Evolutionary conservation across 176 grass and related monocot genomes (phyloP).

Genomic region (Aegilops bicornis): DNA sequence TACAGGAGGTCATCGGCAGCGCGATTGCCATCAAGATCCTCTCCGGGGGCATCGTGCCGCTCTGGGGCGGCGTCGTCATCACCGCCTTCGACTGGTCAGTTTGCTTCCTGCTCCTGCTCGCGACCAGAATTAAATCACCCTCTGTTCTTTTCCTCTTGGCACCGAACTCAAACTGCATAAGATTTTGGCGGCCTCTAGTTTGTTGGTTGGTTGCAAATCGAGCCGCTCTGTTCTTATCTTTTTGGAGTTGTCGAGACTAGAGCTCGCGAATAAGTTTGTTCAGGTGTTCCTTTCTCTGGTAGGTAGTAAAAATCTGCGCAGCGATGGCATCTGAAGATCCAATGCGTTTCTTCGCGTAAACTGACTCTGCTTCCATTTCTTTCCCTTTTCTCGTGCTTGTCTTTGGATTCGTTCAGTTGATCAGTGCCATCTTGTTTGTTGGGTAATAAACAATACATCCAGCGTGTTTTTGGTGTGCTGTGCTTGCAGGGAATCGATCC

Average conservation of each 20-base stretch:
- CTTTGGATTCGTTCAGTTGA: constrained; percentile 21
- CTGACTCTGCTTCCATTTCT: background rate
- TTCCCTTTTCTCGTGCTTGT: background rate
- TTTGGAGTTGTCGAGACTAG: background rate
- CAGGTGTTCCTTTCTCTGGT: background rate
- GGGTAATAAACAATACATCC: constrained; percentile 3
- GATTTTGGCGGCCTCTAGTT: background rate
- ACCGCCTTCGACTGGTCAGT: constrained; percentile 81
- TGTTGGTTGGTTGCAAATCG: background rate
- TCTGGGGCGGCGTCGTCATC: constrained; percentile 88
- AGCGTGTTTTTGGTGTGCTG: constrained; percentile 10
- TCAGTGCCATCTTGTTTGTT: background rate
- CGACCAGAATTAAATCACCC: background rate
- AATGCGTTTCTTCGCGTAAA: background rate
- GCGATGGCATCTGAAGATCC: background rate
- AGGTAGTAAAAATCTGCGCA: background rate
- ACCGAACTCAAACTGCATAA: background rate
- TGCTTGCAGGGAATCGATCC: constrained; percentile 7
- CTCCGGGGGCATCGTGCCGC: constrained; percentile 62
- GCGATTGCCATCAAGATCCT: constrained; percentile 94
- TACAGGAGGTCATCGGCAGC: constrained; percentile 96
- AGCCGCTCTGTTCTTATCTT: background rate
- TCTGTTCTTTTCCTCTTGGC: background rate
- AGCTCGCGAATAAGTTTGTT: constrained; percentile 9
- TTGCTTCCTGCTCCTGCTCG: background rate